Evolutionary conservation across 2,329 filamentous ascomycete species (phyloP).

Genomic region (Colletotrichum echinochloae): DNA sequence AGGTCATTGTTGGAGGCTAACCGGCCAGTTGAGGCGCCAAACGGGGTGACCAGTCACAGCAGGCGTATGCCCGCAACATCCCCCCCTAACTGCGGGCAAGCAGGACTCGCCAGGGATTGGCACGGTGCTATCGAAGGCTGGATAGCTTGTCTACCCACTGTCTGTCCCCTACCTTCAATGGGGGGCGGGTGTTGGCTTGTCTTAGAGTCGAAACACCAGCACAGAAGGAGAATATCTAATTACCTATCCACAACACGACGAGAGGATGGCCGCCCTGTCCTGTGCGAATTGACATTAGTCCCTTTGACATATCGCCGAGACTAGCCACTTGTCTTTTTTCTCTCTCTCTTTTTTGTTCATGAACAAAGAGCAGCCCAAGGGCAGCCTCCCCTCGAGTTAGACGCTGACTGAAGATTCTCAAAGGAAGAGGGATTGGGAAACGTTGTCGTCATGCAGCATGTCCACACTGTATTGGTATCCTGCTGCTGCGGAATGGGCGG

Average conservation of each 20-base stretch:
- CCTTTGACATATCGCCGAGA: no score
- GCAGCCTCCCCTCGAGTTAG: background rate
- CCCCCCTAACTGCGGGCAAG: constrained; percentile 25
- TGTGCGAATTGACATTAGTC: background rate
- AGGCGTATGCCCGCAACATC: background rate
- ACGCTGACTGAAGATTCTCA: constrained; percentile 4
- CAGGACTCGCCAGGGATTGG: constrained; percentile 20
- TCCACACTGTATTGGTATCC: constrained; percentile 1
- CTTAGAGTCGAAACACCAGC: constrained; percentile 6
- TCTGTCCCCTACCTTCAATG: constrained; percentile 7
- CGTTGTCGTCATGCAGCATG: constrained; percentile 27
- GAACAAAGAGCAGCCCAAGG: constrained; percentile 11
- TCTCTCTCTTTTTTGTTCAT: no score
- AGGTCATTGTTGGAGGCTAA: constrained; percentile 38
- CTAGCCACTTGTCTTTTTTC: background rate
- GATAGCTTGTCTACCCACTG: background rate
- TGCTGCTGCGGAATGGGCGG: constrained; percentile 1
- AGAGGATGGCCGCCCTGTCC: background rate
- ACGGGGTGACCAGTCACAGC: constrained; percentile 27
- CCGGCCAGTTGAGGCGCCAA: constrained; percentile 34
- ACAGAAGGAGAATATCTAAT: background rate
- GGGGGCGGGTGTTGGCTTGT: background rate
- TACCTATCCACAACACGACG: background rate
- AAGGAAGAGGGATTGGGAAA: constrained; percentile 17
- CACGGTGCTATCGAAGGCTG: constrained; percentile 29